Evolutionary conservation across 352 stramenopile genomes (phyloP).

Genomic region (Phytophthora lateralis): DNA sequence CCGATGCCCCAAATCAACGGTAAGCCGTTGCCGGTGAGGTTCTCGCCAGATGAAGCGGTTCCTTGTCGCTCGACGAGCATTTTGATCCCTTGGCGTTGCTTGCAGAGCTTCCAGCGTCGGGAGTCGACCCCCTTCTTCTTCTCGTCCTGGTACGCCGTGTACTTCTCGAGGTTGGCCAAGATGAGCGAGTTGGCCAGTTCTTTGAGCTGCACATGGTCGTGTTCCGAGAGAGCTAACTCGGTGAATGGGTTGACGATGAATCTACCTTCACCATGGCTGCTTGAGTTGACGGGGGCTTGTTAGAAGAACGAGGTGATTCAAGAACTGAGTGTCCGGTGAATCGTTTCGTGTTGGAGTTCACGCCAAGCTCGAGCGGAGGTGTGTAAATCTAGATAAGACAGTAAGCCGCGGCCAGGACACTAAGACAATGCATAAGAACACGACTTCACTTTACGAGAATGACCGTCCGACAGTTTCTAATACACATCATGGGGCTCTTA

Average conservation of each 20-base stretch:
- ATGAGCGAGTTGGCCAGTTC: slow-evolving; percentile 32
- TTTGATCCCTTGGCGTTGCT: slow-evolving; percentile 42
- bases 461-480: slow-evolving; percentile 1
- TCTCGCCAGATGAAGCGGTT: slow-evolving; percentile 16
- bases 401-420: neutral
- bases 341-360: neutral
- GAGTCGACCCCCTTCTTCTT: slow-evolving; percentile 32
- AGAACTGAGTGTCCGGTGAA: slow-evolving; percentile 7
- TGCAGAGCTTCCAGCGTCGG: slow-evolving; percentile 45
- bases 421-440: slow-evolving; percentile 8
- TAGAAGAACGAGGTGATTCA: slow-evolving; percentile 4
- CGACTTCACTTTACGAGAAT: neutral
- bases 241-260: slow-evolving; percentile 41
- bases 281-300: neutral
- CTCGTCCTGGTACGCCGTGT: slow-evolving; percentile 26
- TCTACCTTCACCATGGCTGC: slow-evolving; percentile 27
- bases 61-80: slow-evolving; percentile 37
- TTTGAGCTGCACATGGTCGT: slow-evolving; percentile 30
- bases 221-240: slow-evolving; percentile 21
- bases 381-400: slow-evolving; percentile 8
- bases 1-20: slow-evolving; percentile 46
- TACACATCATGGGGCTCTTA: neutral
- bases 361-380: neutral
- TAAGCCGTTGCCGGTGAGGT: slow-evolving; percentile 26
- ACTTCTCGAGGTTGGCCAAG: slow-evolving; percentile 32